Evolutionary conservation across 1,139 yeast species (phyloP).

Genomic region (Debaryomyces subglobosus): DNA sequence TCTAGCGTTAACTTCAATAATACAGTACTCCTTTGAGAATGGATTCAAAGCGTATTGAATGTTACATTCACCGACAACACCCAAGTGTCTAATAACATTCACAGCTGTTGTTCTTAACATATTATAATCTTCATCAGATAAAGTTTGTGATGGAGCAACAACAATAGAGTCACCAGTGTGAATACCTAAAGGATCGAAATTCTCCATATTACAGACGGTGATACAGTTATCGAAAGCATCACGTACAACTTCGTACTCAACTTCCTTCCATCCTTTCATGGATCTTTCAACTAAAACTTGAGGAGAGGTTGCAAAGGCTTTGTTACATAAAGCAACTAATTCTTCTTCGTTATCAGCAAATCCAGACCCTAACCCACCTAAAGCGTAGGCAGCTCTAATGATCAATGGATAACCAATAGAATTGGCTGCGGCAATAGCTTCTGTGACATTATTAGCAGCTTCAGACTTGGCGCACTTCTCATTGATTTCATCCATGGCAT

Average conservation of each 20-base stretch:
- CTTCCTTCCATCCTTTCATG: slow-evolving; percentile 99
- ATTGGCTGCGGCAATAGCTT: slow-evolving; percentile 83
- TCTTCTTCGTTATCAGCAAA: slow-evolving; percentile 91
- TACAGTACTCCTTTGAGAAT: slow-evolving; percentile 90
- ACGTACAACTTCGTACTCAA: slow-evolving; percentile 98
- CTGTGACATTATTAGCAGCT: slow-evolving; percentile 77
- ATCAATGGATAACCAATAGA: slow-evolving; percentile 94
- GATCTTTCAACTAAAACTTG: slow-evolving; percentile 95
- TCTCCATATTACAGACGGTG: slow-evolving; percentile 99
- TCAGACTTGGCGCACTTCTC: slow-evolving; percentile 94
- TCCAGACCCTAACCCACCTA: slow-evolving; percentile 98
- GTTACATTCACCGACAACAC: slow-evolving; percentile 99
- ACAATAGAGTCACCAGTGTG: slow-evolving; percentile 99
- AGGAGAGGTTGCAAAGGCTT: slow-evolving; percentile 94
- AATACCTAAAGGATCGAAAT: slow-evolving; percentile 97
- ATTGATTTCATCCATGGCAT: slow-evolving; percentile 90
- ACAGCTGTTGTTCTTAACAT: slow-evolving; percentile 98
- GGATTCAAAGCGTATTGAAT: slow-evolving; percentile 97
- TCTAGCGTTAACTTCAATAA: slow-evolving; percentile 97
- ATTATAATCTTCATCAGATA: slow-evolving; percentile 96
- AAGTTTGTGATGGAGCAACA: slow-evolving; percentile 97
- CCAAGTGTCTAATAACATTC: slow-evolving; percentile 94
- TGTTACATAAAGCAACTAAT: slow-evolving; percentile 79
- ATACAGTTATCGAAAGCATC: slow-evolving; percentile 97
- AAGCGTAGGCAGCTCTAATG: slow-evolving; percentile 96